These are phyloP conservation scores for Fusarium sarcochroum DNA, from an alignment of 2,329 filamentous ascomycete species.

Conservation along the genomic window DNA sequence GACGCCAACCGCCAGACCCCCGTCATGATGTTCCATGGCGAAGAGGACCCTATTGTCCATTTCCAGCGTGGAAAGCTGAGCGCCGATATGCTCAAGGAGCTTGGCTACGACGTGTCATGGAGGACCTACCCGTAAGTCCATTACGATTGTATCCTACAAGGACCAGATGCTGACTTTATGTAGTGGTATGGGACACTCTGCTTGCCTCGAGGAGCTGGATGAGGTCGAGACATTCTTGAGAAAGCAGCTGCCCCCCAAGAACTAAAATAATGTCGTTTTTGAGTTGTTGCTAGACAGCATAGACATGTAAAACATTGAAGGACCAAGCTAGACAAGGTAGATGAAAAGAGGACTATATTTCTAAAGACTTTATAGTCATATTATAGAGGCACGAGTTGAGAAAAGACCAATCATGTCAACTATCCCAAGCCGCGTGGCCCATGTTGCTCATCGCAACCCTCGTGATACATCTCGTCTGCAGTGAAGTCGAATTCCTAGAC, in stretches of 20 bases:
- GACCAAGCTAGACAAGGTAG: constrained; percentile 1
- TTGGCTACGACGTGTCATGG: constrained; percentile 82
- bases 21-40: constrained; percentile 92
- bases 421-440: constrained; percentile 22
- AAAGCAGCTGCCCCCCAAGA: constrained; percentile 58
- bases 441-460: constrained; percentile 17
- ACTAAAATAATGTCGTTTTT: constrained; percentile 13
- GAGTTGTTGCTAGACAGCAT: neutral
- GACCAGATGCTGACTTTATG: constrained; percentile 17
- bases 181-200: constrained; percentile 81
- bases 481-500: constrained; percentile 14
- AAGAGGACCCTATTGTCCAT: constrained; percentile 79
- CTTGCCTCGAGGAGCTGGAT: constrained; percentile 83
- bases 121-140: constrained; percentile 78
- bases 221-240: constrained; percentile 77
- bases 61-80: constrained; percentile 78
- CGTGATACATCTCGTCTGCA: constrained; percentile 24
- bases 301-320: neutral
- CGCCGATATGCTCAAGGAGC: constrained; percentile 73
- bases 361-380: constrained; percentile 10
- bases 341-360: constrained; percentile 5
- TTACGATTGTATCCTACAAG: neutral
- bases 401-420: constrained; percentile 19
- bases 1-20: constrained; percentile 77
- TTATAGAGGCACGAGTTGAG: constrained; percentile 9